These are phyloP conservation scores for Blastomyces emzantsi DNA, from an alignment of 2,329 filamentous ascomycete species.

Conservation along the genomic window DNA sequence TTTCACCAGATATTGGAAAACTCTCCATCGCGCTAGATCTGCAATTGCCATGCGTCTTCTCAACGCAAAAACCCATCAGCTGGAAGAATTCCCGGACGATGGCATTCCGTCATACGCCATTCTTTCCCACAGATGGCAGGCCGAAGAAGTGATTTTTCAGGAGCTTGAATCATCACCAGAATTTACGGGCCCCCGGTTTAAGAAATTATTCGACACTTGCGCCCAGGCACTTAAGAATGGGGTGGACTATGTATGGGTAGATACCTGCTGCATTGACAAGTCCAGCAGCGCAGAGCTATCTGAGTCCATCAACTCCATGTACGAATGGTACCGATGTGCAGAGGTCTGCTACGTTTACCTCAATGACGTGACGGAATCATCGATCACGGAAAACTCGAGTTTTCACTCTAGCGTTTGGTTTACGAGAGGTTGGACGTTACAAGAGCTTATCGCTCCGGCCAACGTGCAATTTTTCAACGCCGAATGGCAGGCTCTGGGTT, in stretches of 20 bases:
- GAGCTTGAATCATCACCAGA: slow-evolving; percentile 11
- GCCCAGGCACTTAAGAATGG: slow-evolving; percentile 21
- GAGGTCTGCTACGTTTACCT: slow-evolving; percentile 31
- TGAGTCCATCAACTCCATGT: slow-evolving; percentile 27
- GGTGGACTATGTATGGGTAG: slow-evolving; percentile 30
- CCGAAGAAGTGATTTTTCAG: slow-evolving; percentile 20
- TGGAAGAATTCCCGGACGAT: background rate
- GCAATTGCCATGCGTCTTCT: slow-evolving; percentile 6
- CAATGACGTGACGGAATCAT: slow-evolving; percentile 18
- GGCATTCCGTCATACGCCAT: slow-evolving; percentile 20
- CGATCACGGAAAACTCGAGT: background rate
- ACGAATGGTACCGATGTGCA: slow-evolving; percentile 28
- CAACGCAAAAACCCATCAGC: slow-evolving; percentile 1
- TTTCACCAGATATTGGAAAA: background rate
- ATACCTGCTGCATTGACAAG: slow-evolving; percentile 36
- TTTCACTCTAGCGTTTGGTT: slow-evolving; percentile 11
- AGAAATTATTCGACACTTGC: slow-evolving; percentile 6
- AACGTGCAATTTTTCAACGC: slow-evolving; percentile 9
- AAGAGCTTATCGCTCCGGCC: slow-evolving; percentile 11
- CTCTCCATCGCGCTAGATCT: background rate
- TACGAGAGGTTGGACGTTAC: slow-evolving; percentile 11
- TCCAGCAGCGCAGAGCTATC: slow-evolving; percentile 28
- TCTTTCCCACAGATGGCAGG: slow-evolving; percentile 21
- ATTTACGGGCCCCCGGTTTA: slow-evolving; percentile 6
- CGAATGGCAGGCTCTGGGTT: slow-evolving; percentile 9